Evolutionary conservation across 768 basidiomycete species (phyloP).

Genomic region (Panellus pusillus): DNA sequence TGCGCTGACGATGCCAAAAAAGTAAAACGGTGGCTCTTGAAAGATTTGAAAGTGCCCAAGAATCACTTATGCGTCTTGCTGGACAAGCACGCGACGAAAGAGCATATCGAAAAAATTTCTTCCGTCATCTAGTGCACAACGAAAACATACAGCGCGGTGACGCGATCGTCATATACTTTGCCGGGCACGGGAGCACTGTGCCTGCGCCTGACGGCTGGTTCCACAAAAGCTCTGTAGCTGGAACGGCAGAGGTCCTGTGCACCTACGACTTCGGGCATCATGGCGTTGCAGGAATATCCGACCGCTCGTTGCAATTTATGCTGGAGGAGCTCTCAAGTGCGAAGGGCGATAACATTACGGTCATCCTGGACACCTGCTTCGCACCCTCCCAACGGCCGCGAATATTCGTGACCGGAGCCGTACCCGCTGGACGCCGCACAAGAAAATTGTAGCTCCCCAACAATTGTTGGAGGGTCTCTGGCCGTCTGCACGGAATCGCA

Average conservation of each 20-base stretch:
- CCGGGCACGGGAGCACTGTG: slow-evolving; percentile 68
- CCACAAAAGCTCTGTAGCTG: slow-evolving; percentile 35
- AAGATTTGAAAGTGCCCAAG: slow-evolving; percentile 57
- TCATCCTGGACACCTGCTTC: slow-evolving; percentile 69
- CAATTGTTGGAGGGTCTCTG: slow-evolving; percentile 60
- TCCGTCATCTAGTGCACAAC: slow-evolving; percentile 64
- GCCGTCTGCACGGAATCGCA: slow-evolving; percentile 43
- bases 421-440: slow-evolving; percentile 61
- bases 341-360: slow-evolving; percentile 71
- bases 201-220: slow-evolving; percentile 64
- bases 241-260: slow-evolving; percentile 58
- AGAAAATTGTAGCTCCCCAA: slow-evolving; percentile 46
- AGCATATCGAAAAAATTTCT: slow-evolving; percentile 59
- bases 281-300: slow-evolving; percentile 60
- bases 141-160: slow-evolving; percentile 58
- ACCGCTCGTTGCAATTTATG: slow-evolving; percentile 64
- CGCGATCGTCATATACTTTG: slow-evolving; percentile 68
- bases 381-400: slow-evolving; percentile 37
- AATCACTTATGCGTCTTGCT: slow-evolving; percentile 57
- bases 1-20: slow-evolving; percentile 64
- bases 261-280: slow-evolving; percentile 66
- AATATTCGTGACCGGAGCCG: slow-evolving; percentile 45
- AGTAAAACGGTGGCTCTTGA: slow-evolving; percentile 55
- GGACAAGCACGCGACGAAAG: slow-evolving; percentile 61
- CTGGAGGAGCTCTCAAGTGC: slow-evolving; percentile 51